Percentiles rank a stretch among this genome's conserved stretches.
Evolutionary conservation across 2,329 filamentous ascomycete genomes (phyloP).

Genomic region (Kalaharituber pfeilii): DNA sequence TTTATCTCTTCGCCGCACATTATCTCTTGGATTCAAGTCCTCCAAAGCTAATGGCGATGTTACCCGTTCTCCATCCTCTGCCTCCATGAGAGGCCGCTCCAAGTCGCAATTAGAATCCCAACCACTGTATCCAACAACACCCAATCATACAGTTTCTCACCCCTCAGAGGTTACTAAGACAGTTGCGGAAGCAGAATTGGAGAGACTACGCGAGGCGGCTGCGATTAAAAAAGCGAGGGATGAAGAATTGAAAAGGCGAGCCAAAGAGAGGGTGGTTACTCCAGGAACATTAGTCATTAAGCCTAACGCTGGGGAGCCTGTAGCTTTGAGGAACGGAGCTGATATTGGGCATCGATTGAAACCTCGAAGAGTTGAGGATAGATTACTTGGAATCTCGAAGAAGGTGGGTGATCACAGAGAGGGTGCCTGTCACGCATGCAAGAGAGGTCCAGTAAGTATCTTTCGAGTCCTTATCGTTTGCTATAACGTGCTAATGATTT

Average conservation of each 20-base stretch:
- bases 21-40: neutral
- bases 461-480: no score
- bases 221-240: neutral
- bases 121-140: neutral
- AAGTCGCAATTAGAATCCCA: neutral
- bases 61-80: neutral
- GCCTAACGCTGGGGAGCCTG: neutral
- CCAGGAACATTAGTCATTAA: neutral
- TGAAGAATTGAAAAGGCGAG: neutral
- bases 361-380: neutral
- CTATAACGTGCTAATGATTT: neutral
- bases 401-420: neutral
- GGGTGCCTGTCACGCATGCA: neutral
- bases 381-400: neutral
- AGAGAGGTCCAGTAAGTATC: neutral
- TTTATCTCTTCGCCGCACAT: neutral
- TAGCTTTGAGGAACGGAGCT: neutral
- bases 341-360: neutral
- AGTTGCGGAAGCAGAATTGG: neutral
- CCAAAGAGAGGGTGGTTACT: neutral
- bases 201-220: neutral
- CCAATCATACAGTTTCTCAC: neutral
- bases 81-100: neutral
- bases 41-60: neutral
- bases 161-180: neutral